Percentiles rank a stretch among this genome's conserved stretches.
These are phyloP conservation scores for Aspergillus glaucus DNA, from an alignment of 2,329 filamentous ascomycete genomes.

Conservation along the genomic window DNA sequence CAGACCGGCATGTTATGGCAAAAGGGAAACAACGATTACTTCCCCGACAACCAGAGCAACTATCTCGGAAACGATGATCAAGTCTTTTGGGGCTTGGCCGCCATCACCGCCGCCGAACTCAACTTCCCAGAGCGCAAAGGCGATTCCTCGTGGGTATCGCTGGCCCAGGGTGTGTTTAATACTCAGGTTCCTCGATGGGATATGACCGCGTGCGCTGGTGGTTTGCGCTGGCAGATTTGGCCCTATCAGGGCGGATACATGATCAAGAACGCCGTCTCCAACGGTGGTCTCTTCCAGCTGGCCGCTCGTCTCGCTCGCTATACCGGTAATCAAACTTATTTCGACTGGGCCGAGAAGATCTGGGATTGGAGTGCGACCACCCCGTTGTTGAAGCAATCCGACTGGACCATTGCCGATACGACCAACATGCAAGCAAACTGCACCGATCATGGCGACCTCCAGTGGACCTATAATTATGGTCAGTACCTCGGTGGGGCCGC, in stretches of 20 bases:
- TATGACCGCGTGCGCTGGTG: constrained; percentile 59
- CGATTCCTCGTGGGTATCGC: constrained; percentile 66
- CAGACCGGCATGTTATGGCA: constrained; percentile 67
- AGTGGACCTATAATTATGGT: constrained; percentile 55
- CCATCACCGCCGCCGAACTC: constrained; percentile 70
- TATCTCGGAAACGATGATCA: constrained; percentile 51
- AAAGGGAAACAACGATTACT: constrained; percentile 68
- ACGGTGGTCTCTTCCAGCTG: constrained; percentile 54
- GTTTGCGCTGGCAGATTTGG: constrained; percentile 81
- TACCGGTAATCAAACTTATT: constrained; percentile 72
- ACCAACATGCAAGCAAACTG: constrained; percentile 47
- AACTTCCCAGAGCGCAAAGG: constrained; percentile 64
- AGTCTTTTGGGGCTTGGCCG: constrained; percentile 80
- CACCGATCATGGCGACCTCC: constrained; percentile 45
- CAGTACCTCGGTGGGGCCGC: constrained; percentile 53
- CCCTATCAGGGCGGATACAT: constrained; percentile 63
- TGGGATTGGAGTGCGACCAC: constrained; percentile 53
- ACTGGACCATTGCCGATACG: constrained; percentile 52
- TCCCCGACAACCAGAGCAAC: constrained; percentile 55
- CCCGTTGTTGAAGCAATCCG: constrained; percentile 45
- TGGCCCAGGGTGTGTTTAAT: constrained; percentile 76
- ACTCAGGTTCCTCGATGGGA: constrained; percentile 70
- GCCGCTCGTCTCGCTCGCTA: constrained; percentile 66
- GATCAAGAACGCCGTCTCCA: constrained; percentile 55
- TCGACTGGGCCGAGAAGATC: constrained; percentile 67